phyloP scores from a whole-genome alignment of 352 stramenopile species.

The Pythium chondricola region DNA sequence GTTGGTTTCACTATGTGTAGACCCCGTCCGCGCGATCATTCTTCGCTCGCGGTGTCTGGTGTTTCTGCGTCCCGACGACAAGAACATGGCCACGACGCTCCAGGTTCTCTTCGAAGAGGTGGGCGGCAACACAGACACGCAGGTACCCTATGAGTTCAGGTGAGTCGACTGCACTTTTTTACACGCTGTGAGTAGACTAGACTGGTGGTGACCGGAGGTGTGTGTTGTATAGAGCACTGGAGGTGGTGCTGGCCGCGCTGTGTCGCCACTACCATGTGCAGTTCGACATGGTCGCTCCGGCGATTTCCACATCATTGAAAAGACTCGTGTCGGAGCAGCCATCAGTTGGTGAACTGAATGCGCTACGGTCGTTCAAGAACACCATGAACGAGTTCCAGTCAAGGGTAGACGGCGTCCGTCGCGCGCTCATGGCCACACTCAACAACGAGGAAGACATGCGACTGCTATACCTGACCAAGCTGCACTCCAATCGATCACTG shows the following conservation, averaged over 20 bases:
- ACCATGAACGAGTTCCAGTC: constrained; percentile 70
- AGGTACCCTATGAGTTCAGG: constrained; percentile 59
- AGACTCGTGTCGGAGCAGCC: constrained; percentile 34
- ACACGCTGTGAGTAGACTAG: too few relatives aligned
- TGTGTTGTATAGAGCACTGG: constrained; percentile 24
- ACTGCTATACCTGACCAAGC: constrained; percentile 60
- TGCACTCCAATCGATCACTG: constrained; percentile 45
- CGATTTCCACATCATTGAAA: constrained; percentile 35
- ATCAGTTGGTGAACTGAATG: constrained; percentile 45
- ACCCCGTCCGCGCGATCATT: constrained; percentile 58
- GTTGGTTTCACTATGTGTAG: neutral
- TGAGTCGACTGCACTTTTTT: constrained; percentile 10
- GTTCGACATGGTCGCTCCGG: constrained; percentile 31
- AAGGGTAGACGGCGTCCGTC: constrained; percentile 52
- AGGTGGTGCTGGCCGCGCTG: constrained; percentile 37
- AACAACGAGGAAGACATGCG: constrained; percentile 71
- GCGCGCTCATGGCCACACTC: constrained; percentile 56
- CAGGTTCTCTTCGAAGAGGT: constrained; percentile 42
- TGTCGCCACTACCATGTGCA: constrained; percentile 39
- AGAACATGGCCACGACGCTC: constrained; percentile 40
- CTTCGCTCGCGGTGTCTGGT: constrained; percentile 55
- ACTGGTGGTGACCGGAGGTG: too few relatives aligned
- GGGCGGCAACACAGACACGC: constrained; percentile 25
- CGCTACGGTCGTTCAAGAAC: constrained; percentile 64
- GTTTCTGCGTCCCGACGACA: constrained; percentile 44